phyloP scores from a whole-genome alignment of 257 asterid species.

The Solanum ossicruentum region DNA sequence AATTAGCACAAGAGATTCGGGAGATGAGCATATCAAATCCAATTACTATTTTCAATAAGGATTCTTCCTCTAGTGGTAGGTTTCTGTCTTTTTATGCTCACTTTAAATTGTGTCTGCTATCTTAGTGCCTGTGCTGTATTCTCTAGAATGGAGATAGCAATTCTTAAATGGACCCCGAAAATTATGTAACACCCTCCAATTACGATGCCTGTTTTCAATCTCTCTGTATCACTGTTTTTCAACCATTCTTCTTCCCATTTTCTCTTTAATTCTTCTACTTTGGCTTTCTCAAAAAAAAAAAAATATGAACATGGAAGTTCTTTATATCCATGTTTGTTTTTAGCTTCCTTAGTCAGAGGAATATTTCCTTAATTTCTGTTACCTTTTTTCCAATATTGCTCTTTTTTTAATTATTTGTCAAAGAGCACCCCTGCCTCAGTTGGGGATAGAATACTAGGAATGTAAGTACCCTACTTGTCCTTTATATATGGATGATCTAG shows the following conservation, averaged over 20 bases:
- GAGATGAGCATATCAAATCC: slow-evolving; percentile 64
- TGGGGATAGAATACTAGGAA: not conserved
- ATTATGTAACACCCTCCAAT: not conserved
- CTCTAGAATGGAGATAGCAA: not conserved
- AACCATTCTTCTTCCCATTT: no score
- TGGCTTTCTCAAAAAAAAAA: no score
- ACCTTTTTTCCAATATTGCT: not conserved
- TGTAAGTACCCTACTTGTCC: not conserved
- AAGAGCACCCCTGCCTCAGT: not conserved
- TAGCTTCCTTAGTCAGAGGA: not conserved
- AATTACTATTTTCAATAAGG: slow-evolving; percentile 50
- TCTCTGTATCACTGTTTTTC: no score
- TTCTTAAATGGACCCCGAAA: not conserved
- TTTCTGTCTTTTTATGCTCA: not conserved
- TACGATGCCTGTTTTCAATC: not conserved
- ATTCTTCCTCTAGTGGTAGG: slow-evolving; percentile 59
- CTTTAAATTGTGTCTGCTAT: not conserved
- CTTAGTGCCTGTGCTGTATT: not conserved
- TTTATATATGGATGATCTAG: not conserved
- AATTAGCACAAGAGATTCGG: slow-evolving; percentile 68
- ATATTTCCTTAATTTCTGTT: not conserved
- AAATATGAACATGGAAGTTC: not conserved
- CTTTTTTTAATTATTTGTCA: not conserved
- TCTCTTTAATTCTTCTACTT: no score
- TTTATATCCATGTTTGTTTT: not conserved